These are phyloP conservation scores for Epichloe hybrida DNA, from an alignment of 2,329 filamentous ascomycete species.

Conservation along the genomic window DNA sequence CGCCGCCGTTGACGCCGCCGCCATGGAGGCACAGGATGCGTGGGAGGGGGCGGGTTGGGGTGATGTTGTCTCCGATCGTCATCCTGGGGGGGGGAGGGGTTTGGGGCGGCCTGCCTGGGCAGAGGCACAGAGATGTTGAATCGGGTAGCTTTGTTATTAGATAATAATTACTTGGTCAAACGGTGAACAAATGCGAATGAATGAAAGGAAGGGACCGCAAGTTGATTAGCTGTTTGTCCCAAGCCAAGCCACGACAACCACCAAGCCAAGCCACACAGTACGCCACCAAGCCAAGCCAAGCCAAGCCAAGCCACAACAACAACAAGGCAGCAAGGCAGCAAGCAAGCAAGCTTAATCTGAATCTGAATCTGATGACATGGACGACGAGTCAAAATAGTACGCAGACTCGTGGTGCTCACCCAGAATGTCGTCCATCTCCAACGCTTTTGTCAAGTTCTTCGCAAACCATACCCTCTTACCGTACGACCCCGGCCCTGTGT, in stretches of 20 bases:
- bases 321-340: neutral
- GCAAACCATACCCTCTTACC: neutral
- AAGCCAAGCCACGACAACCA: too few species aligned
- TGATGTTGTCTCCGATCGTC: neutral
- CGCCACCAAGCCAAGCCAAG: too few species aligned
- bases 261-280: too few species aligned
- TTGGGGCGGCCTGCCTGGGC: too few species aligned
- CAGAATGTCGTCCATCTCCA: neutral
- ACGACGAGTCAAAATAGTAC: neutral
- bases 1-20: slow-evolving; percentile 57
- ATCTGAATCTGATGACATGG: neutral
- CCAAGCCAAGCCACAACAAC: neutral
- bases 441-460: rapidly evolving
- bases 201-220: too few species aligned
- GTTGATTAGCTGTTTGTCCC: too few species aligned
- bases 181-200: too few species aligned
- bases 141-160: too few species aligned
- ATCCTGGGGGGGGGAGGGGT: neutral
- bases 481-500: neutral
- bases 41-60: slow-evolving; percentile 25
- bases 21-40: slow-evolving; percentile 73
- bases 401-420: neutral
- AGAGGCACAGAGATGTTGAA: neutral
- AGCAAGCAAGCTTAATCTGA: too few species aligned
- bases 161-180: too few species aligned